Evolutionary conservation across 371 early-diverging fungal species (phyloP).

Genomic region (Fennellomyces sp.): DNA sequence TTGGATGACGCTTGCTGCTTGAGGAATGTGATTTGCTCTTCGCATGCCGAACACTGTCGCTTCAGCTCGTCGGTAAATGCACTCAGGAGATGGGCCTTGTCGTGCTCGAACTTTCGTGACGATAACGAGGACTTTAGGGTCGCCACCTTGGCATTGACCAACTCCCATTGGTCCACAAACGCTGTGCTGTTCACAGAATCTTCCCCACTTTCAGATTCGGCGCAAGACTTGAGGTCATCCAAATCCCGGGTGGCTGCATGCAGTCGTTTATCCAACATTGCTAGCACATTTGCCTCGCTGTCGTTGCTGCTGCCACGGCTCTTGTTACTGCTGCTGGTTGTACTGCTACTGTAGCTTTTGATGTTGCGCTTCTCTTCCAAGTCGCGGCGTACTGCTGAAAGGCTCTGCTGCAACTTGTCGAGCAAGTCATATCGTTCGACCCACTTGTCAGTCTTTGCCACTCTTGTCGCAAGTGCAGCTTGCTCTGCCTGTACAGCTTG

Average conservation of each 20-base stretch:
- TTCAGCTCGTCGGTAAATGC: slow-evolving; percentile 20
- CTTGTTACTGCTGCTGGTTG: slow-evolving; percentile 10
- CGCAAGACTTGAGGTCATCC: background rate
- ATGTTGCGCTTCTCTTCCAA: background rate
- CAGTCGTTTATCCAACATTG: slow-evolving; percentile 6
- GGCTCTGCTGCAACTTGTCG: slow-evolving; percentile 11
- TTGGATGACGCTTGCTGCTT: slow-evolving; percentile 39
- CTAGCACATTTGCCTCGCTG: background rate
- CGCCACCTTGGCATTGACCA: background rate
- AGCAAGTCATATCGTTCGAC: slow-evolving; percentile 15
- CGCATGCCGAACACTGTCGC: slow-evolving; percentile 29
- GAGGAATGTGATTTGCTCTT: slow-evolving; percentile 41
- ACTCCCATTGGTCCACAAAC: slow-evolving; percentile 21
- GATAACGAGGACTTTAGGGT: slow-evolving; percentile 19
- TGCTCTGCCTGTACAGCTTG: slow-evolving; percentile 5
- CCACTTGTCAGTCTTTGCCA: slow-evolving; percentile 12
- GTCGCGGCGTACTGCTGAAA: slow-evolving; percentile 2
- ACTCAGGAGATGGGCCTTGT: slow-evolving; percentile 21
- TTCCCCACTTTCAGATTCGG: background rate
- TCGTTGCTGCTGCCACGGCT: slow-evolving; percentile 3
- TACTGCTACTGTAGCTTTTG: slow-evolving; percentile 5
- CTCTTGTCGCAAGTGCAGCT: background rate
- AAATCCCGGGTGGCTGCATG: slow-evolving; percentile 3
- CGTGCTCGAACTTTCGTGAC: slow-evolving; percentile 26
- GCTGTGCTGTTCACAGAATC: slow-evolving; percentile 13